Percentiles rank a stretch among this genome's conserved stretches.
phyloP scores from a whole-genome alignment of 371 early-diverging fungal genomes.

The Mortierella sp. region DNA sequence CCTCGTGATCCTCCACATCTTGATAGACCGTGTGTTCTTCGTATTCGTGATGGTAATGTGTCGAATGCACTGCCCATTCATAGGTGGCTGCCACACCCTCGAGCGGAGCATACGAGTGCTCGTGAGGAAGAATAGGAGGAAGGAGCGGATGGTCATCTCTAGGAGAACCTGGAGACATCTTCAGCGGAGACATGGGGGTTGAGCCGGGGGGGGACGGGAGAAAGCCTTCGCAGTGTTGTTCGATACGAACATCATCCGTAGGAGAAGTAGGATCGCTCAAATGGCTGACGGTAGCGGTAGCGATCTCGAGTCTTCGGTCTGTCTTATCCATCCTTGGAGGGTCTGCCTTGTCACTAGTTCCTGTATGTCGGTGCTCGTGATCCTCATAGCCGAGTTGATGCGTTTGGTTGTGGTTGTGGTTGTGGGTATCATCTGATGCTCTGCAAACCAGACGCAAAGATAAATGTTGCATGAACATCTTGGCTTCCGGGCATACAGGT shows the following conservation, averaged over 20 bases:
- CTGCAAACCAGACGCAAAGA: constrained; percentile 15
- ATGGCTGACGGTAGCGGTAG: neutral
- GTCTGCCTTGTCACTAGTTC: neutral
- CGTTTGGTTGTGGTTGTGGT: constrained; percentile 1
- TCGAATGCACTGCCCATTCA: constrained; percentile 13
- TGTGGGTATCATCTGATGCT: constrained; percentile 15
- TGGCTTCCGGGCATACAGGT: neutral
- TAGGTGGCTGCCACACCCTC: neutral
- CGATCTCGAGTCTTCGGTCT: neutral
- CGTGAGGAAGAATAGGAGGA: neutral
- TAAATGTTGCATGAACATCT: constrained; percentile 24
- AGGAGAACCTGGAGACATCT: constrained; percentile 9
- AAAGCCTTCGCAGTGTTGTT: constrained; percentile 10
- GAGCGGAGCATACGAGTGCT: neutral
- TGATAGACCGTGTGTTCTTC: constrained; percentile 41
- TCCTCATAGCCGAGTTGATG: constrained; percentile 2
- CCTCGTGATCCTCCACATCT: constrained; percentile 34
- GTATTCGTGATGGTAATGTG: constrained; percentile 21
- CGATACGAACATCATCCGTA: constrained; percentile 3
- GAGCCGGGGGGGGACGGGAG: constrained; percentile 44
- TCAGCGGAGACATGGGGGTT: constrained; percentile 30
- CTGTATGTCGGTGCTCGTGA: neutral
- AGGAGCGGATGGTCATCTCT: neutral
- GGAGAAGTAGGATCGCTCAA: constrained; percentile 1
- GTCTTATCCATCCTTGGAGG: neutral